These are phyloP conservation scores for Gynostemma pentaphyllum DNA, from an alignment of 306 rosid species.

Conservation along the genomic window DNA sequence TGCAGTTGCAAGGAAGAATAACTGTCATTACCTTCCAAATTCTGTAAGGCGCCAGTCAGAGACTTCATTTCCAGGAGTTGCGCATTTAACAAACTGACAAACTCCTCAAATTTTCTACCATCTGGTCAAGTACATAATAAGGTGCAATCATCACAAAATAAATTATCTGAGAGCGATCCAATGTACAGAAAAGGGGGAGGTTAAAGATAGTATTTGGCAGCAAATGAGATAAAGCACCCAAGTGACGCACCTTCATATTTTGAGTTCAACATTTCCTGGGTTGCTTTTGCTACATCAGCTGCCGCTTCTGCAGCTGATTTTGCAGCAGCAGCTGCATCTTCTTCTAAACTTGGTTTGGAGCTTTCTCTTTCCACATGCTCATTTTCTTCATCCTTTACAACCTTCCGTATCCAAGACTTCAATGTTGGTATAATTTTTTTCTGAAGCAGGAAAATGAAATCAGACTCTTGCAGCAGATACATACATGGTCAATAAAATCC, in stretches of 20 bases:
- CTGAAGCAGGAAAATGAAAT: slow-evolving; percentile 35
- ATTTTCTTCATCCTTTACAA: slow-evolving; percentile 46
- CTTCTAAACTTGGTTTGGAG: slow-evolving; percentile 45
- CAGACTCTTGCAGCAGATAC: no score
- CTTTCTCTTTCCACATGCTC: slow-evolving; percentile 27
- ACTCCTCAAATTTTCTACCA: slow-evolving; percentile 43
- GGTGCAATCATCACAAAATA: slow-evolving; percentile 9
- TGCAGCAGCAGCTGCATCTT: slow-evolving; percentile 78
- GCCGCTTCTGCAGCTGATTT: slow-evolving; percentile 93
- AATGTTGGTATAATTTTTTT: slow-evolving; percentile 62
- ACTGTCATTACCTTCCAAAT: slow-evolving; percentile 59
- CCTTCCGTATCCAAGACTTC: slow-evolving; percentile 80
- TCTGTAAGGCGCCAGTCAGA: slow-evolving; percentile 48
- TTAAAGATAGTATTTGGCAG: neutral
- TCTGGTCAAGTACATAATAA: slow-evolving; percentile 38
- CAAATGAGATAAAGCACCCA: neutral
- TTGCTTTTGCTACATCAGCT: slow-evolving; percentile 70
- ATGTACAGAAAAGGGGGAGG: neutral
- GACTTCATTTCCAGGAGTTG: slow-evolving; percentile 79
- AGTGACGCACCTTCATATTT: slow-evolving; percentile 56
- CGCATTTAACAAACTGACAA: slow-evolving; percentile 42
- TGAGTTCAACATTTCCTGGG: slow-evolving; percentile 59
- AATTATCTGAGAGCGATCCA: neutral
- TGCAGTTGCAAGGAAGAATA: neutral
- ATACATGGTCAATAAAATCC: neutral